phyloP scores from a whole-genome alignment of 1,284 basidiomycete species.

The Neolentinus lepideus region DNA sequence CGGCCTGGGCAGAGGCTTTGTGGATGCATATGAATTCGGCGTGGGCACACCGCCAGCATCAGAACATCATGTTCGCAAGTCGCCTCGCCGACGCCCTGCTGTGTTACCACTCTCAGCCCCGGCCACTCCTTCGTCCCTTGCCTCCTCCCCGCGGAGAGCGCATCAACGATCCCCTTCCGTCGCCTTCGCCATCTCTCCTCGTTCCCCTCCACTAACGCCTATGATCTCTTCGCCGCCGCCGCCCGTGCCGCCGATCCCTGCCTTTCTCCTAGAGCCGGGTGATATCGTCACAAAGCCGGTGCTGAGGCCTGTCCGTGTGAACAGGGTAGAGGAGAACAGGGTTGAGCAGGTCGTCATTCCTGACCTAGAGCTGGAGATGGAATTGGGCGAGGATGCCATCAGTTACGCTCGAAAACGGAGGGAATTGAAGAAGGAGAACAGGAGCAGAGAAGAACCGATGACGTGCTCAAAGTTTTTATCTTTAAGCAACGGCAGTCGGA shows the following conservation, averaged over 20 bases:
- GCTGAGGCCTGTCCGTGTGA: neutral
- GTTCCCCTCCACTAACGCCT: neutral
- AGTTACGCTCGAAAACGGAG: neutral
- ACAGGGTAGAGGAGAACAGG: neutral
- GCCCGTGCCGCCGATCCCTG: neutral
- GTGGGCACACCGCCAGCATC: neutral
- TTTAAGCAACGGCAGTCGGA: neutral
- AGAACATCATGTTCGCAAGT: neutral
- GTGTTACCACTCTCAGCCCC: neutral
- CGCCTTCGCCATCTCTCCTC: neutral
- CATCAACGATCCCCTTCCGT: neutral
- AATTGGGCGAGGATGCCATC: neutral
- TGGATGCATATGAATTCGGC: neutral
- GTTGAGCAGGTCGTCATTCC: neutral
- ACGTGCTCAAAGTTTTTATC: neutral
- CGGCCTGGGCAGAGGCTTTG: neutral
- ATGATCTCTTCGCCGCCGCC: neutral
- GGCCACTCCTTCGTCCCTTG: neutral
- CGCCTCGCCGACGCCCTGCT: neutral
- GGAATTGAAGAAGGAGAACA: neutral
- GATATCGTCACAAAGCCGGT: neutral
- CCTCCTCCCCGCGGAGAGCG: neutral
- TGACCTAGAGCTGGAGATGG: neutral
- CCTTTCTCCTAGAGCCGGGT: neutral
- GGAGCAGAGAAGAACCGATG: neutral